Evolutionary conservation across 306 rosid genomes (phyloP).

Genomic region (Dryas alaskensis): DNA sequence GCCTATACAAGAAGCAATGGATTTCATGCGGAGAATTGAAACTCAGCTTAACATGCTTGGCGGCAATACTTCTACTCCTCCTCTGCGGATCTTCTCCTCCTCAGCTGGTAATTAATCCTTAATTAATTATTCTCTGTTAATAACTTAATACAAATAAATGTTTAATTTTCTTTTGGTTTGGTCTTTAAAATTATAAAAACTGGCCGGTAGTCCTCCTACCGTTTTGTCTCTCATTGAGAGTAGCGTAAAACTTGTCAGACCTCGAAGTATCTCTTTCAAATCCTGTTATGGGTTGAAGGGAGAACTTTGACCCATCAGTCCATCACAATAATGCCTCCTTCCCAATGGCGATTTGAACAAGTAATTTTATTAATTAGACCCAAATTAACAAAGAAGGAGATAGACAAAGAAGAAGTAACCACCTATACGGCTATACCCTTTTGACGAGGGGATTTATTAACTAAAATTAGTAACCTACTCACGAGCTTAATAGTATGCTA

Average conservation of each 20-base stretch:
- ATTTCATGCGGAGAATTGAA: constrained; percentile 83
- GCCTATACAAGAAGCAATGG: constrained; percentile 97
- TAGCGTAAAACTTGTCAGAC: constrained; percentile 35
- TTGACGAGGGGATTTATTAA: constrained; percentile 28
- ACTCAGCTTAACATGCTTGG: constrained; percentile 74
- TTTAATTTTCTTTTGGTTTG: neutral
- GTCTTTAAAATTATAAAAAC: constrained; percentile 14
- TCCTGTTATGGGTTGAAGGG: constrained; percentile 12
- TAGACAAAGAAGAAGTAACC: neutral
- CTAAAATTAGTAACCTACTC: constrained; percentile 50
- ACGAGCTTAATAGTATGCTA: constrained; percentile 23
- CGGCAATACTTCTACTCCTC: constrained; percentile 33
- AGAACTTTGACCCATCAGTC: constrained; percentile 41
- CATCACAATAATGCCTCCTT: constrained; percentile 7
- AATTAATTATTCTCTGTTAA: neutral
- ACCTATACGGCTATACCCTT: neutral
- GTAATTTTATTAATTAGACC: too few species aligned
- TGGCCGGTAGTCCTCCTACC: constrained; percentile 7
- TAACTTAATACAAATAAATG: too few species aligned
- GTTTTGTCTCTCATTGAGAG: constrained; percentile 31
- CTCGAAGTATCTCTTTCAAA: constrained; percentile 18
- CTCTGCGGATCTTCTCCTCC: constrained; percentile 58
- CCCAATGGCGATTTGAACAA: neutral
- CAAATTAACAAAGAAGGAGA: too few species aligned
- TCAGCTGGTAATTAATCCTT: constrained; percentile 40